Evolutionary conservation across 768 basidiomycete species (phyloP).

Genomic region (Serpula lacrymans): DNA sequence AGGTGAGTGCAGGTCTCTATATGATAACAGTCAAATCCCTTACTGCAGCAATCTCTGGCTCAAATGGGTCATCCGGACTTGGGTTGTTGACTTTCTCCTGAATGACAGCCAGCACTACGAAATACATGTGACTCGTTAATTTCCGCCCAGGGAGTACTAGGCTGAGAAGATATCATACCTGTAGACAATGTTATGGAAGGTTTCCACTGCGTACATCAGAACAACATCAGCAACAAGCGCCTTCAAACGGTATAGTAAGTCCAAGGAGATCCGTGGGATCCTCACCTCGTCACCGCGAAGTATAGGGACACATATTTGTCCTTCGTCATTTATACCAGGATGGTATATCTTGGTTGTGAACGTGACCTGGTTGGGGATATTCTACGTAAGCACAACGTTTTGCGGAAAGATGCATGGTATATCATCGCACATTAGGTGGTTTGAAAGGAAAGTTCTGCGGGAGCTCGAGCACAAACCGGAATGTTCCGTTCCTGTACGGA

Average conservation of each 20-base stretch:
- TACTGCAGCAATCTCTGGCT: conserved; percentile 83
- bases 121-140: conserved; percentile 10
- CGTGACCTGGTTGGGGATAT: conserved; percentile 67
- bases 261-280: conserved; percentile 6
- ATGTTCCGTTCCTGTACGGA: conserved; percentile 81
- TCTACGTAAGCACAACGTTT: too few species aligned
- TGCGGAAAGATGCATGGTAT: conserved; percentile 9
- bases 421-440: conserved; percentile 59
- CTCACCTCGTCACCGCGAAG: conserved; percentile 81
- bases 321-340: conserved; percentile 88
- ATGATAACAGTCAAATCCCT: conserved; percentile 21
- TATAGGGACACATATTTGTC: conserved; percentile 79
- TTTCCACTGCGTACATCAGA: conserved; percentile 62
- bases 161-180: conserved; percentile 35
- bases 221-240: conserved; percentile 6
- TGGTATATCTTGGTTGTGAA: conserved; percentile 89
- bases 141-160: conserved; percentile 1
- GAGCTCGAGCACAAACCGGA: conserved; percentile 69
- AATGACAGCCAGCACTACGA: conserved; percentile 65
- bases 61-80: conserved; percentile 84
- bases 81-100: conserved; percentile 89
- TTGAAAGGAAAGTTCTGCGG: conserved; percentile 87
- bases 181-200: conserved; percentile 72
- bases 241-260: not conserved
- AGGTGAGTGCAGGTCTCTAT: conserved; percentile 6